Base-by-base conservation (phyloP, 2,329 filamentous ascomycete species). In the Claviceps arundinis region DNA sequence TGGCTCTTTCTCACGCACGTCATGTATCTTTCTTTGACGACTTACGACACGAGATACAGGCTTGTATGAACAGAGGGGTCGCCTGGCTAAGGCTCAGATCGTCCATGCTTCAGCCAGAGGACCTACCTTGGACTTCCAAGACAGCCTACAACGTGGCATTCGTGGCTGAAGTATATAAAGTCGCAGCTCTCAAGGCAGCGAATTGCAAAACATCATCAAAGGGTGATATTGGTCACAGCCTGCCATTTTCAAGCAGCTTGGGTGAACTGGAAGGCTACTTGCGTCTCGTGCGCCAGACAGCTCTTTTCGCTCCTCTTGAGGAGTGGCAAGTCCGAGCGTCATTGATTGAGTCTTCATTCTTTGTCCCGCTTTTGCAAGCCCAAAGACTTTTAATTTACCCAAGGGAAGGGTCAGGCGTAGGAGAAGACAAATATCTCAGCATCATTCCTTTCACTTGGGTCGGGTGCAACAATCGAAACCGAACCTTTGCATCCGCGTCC, bases 101-200 rank as follows among this genome's bases (percentile, higher is more conserved):
- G 5, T 26, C 22, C n/a, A n/a, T n/a, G 4, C 26, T 37, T 47
- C 19, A 46, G 37, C 22, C 26, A 22, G 47, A 47, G 26, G 41
- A 50, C 34, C 42, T 45, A 30, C 19, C 55, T 16, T 59, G 57
- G 57, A 55, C 56, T 24, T 54, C 55, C 46, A 59, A 59, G 44
- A 52, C 55, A 13, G 56, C 47, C 37, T 59, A 57, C 37, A 44
- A 30, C 5, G 52, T 51, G 3, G 41, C 42, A 16, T 40, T 53
- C 14, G 44, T 58, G 13, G 17, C 54, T 22, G 47, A 58, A 38
- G 37, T 51, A 13, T 58, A 58, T 42, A 11, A 46, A 9, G 52
- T 57, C 14, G 55, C 56, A 22, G 56, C 56, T 19, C 48, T 56
- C 13, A 47, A 56, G 7, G 46, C 43, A 30, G 43, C 24, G 7